A percentile compares a stretch with the other conserved stretches of the same genome.
Evolutionary conservation across 2,329 filamentous ascomycete genomes (phyloP).

Genomic region (Calonectria leucothoes): DNA sequence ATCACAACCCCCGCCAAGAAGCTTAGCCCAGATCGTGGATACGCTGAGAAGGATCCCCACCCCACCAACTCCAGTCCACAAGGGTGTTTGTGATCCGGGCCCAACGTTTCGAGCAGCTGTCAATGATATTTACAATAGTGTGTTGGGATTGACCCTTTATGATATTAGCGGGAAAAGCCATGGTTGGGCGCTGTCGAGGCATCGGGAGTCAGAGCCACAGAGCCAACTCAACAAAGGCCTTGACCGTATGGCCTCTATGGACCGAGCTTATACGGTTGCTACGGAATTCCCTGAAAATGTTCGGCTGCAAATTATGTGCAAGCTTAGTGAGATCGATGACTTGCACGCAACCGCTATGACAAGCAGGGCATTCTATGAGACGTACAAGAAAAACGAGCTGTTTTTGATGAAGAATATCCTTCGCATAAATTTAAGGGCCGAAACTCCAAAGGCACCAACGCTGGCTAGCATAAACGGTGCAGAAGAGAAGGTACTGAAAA

Average conservation of each 20-base stretch:
- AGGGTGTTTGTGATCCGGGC: constrained; percentile 62
- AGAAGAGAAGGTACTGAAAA: constrained; percentile 50
- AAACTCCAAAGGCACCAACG: constrained; percentile 28
- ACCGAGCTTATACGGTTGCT: constrained; percentile 47
- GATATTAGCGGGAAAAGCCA: constrained; percentile 61
- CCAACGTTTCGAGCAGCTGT: constrained; percentile 59
- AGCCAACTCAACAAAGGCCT: constrained; percentile 43
- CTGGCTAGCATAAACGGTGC: constrained; percentile 39
- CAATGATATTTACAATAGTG: constrained; percentile 63
- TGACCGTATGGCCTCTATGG: constrained; percentile 46
- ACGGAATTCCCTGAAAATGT: constrained; percentile 50
- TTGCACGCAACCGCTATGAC: constrained; percentile 56
- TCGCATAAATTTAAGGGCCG: constrained; percentile 40
- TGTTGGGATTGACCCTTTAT: constrained; percentile 59
- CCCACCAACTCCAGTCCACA: constrained; percentile 54
- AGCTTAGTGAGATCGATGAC: constrained; percentile 54
- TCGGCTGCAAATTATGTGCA: constrained; percentile 53
- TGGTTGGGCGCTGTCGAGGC: constrained; percentile 62
- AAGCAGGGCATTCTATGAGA: constrained; percentile 56
- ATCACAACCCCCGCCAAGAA: constrained; percentile 47
- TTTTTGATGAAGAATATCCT: constrained; percentile 51
- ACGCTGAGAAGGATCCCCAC: constrained; percentile 57
- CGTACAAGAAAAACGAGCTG: constrained; percentile 58
- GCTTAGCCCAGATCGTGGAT: constrained; percentile 59
- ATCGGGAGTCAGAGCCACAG: constrained; percentile 51